Conservation (phyloP, 306 rosid genomes). For the Acacia confusa region DNA sequence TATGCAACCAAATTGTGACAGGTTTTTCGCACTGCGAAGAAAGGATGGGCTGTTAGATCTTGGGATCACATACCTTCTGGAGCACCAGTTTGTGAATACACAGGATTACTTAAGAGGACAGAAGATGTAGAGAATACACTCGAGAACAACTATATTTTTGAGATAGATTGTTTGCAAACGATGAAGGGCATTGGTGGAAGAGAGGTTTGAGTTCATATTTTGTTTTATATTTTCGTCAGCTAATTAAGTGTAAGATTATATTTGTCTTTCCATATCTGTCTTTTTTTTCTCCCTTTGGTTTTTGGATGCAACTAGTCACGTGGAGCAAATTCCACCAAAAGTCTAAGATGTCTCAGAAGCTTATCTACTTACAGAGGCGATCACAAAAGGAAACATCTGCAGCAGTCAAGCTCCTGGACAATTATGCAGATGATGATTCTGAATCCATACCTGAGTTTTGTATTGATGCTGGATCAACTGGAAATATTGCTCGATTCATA, state of each 20-base stretch:
- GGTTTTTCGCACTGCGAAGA: constrained; percentile 91
- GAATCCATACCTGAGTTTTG: constrained; percentile 81
- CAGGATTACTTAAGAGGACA: constrained; percentile 68
- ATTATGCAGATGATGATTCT: constrained; percentile 53
- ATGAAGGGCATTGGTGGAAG: constrained; percentile 89
- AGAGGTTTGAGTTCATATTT: constrained; percentile 52
- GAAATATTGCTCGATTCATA: constrained; percentile 86
- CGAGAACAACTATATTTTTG: constrained; percentile 84
- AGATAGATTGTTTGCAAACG: constrained; percentile 92
- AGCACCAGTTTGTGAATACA: constrained; percentile 94
- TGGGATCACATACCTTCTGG: constrained; percentile 99
- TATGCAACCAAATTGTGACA: constrained; percentile 34
- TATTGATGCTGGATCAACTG: constrained; percentile 84
- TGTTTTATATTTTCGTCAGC: not conserved
- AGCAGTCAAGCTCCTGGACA: constrained; percentile 44
- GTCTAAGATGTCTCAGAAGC: not conserved
- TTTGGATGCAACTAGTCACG: not conserved
- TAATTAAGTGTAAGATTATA: not conserved
- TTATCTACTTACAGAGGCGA: constrained; percentile 57
- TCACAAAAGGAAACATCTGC: constrained; percentile 49
- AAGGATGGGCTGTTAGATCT: constrained; percentile 98
- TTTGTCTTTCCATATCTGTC: constrained; percentile 11
- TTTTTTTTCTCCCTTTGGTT: not conserved
- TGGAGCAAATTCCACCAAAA: not conserved
- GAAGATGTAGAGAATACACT: constrained; percentile 68